Conservation (phyloP, 164 flowering plant genomes). For the Vitis riparia region DNA sequence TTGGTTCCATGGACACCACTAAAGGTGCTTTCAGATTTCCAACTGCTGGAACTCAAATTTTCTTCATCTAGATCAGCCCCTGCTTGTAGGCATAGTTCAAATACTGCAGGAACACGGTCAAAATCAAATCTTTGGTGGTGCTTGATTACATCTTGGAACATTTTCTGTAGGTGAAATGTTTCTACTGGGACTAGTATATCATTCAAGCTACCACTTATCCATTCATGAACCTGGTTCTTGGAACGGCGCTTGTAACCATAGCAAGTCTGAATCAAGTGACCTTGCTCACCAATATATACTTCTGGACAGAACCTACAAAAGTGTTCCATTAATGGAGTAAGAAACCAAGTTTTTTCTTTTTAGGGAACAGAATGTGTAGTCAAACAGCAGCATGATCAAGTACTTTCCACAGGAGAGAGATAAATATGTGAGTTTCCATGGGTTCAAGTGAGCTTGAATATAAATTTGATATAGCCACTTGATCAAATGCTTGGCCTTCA, state of each 20-base stretch:
- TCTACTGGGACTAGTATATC: slow-evolving; percentile 83
- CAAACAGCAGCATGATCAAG: too few relatives aligned
- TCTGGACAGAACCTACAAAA: slow-evolving; percentile 80
- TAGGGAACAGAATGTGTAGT: too few relatives aligned
- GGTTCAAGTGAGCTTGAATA: too few relatives aligned
- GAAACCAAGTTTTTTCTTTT: too few relatives aligned
- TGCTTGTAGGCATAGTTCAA: slow-evolving; percentile 88
- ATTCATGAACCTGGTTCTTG: slow-evolving; percentile 62
- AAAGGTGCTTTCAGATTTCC: neutral
- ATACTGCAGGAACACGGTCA: slow-evolving; percentile 78
- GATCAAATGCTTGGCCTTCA: too few relatives aligned
- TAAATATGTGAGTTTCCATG: too few relatives aligned
- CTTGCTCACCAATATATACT: slow-evolving; percentile 69
- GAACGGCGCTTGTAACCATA: slow-evolving; percentile 46
- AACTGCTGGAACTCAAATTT: slow-evolving; percentile 5
- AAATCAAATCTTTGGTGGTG: slow-evolving; percentile 83
- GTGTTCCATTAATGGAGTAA: neutral
- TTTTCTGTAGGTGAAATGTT: slow-evolving; percentile 58
- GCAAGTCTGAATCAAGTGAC: slow-evolving; percentile 77
- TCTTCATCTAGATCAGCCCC: slow-evolving; percentile 49
- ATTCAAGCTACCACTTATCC: slow-evolving; percentile 61
- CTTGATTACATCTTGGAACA: slow-evolving; percentile 63
- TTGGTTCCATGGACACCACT: slow-evolving; percentile 8
- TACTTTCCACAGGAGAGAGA: too few relatives aligned
- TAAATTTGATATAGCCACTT: too few relatives aligned